Evolutionary conservation across 805 yeast species (phyloP).

Genomic region (Nematodospora valgi): DNA sequence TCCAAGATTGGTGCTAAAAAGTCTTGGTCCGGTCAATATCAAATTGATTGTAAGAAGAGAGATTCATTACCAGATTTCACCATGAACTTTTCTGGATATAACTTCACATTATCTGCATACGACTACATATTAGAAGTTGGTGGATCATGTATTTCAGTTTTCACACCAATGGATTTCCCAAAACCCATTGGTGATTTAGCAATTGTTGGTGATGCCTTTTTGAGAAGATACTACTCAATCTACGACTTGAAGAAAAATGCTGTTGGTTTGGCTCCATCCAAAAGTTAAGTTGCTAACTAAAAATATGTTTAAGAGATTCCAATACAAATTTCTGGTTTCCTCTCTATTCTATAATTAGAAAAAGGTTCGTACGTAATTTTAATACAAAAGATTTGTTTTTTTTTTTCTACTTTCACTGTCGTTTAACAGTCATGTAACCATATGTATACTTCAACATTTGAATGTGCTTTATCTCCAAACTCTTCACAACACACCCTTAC

Average conservation of each 20-base stretch:
- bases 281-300: slow-evolving; percentile 1
- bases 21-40: slow-evolving; percentile 97
- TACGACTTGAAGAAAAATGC: slow-evolving; percentile 89
- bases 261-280: slow-evolving; percentile 87
- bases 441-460: too few relatives aligned
- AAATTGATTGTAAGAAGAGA: slow-evolving; percentile 85
- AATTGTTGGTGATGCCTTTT: slow-evolving; percentile 94
- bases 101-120: slow-evolving; percentile 83
- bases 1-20: slow-evolving; percentile 96
- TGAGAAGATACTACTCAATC: slow-evolving; percentile 90
- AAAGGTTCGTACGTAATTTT: too few relatives aligned
- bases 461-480: too few relatives aligned
- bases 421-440: too few relatives aligned
- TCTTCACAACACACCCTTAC: too few relatives aligned
- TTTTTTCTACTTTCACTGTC: too few relatives aligned
- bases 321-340: too few relatives aligned
- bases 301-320: neutral
- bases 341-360: too few relatives aligned
- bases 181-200: slow-evolving; percentile 96
- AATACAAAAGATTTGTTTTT: too few relatives aligned
- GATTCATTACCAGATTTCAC: slow-evolving; percentile 87
- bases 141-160: slow-evolving; percentile 94
- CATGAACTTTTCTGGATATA: slow-evolving; percentile 82
- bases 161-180: slow-evolving; percentile 97
- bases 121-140: slow-evolving; percentile 94